Evolutionary conservation across 2,329 filamentous ascomycete species (phyloP), one percentile per base, ranked within the genome.

Genomic region (Exserohilum turcica): DNA sequence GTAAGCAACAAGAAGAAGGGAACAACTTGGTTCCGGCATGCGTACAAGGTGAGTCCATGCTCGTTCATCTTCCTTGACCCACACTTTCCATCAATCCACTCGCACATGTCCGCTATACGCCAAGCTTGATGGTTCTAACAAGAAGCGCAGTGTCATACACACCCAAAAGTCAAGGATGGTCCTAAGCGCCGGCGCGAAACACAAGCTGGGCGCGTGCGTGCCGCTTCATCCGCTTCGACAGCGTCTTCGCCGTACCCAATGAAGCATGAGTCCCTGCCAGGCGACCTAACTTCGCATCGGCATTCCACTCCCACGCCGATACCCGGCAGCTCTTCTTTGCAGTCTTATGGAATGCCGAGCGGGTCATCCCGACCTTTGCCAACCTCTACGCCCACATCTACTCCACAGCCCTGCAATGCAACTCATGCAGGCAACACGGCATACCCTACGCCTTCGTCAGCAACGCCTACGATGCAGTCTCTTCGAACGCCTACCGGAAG

Each of bases 1-100:
- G 88, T 92, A 36, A 92, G 88, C 77, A 91, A 87, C 72, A 93
- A 93, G 78, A 93, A 93, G 80, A 92, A 93, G 78, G 90, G 90
- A n/a, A 95, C 90, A 1, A 92, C 90, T 3, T 95, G 90, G 90
- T 95, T 93, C 74, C 82, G 91, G 61, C 91, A 95, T 74, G 90
- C 90, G 40, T 94, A 94, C 79, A 94, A 93, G 83, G 88, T 90
- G 39, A 50, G 54, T 75, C 43, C 24, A 31, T 39, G 21, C 40
- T 35, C 38, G 13, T 21, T 58, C 21, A 24, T 24, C 21, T 24
- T 5, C 21, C 7, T 24, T 53, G n/a, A n/a, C 36, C 27, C 5
- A 24, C 51, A 18, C 15, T 10, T 40, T 33, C 46, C n/a, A 52
- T 60, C 53, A 27, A 46, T 33, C 31, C 21, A 18, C 47, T 9